Conservation (phyloP, 257 asterid genomes). For the Nicotiana knightiana region DNA sequence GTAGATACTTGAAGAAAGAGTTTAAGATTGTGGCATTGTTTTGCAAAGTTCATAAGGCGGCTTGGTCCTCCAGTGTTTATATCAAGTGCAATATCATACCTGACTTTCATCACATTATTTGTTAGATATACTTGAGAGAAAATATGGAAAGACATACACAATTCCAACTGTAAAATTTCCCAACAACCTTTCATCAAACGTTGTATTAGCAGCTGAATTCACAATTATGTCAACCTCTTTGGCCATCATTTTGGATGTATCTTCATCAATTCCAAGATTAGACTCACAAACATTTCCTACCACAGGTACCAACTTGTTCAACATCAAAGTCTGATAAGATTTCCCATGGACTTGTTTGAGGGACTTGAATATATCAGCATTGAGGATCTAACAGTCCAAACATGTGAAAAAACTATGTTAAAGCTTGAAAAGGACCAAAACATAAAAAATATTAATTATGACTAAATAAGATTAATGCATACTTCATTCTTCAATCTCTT, state of each 20-base stretch:
- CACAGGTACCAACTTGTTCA: constrained; percentile 80
- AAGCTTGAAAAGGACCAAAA: background rate
- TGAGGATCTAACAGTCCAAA: constrained; percentile 37
- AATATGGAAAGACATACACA: background rate
- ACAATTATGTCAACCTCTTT: constrained; percentile 68
- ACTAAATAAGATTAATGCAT: constrained; percentile 11
- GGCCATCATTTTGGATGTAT: constrained; percentile 38
- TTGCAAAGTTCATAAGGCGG: constrained; percentile 69
- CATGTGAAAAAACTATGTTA: background rate
- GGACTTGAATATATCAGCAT: constrained; percentile 65
- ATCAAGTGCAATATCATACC: constrained; percentile 83
- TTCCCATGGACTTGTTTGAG: constrained; percentile 73
- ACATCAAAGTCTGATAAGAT: constrained; percentile 68
- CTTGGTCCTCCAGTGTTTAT: constrained; percentile 79
- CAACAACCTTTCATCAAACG: constrained; percentile 77
- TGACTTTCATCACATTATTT: constrained; percentile 22
- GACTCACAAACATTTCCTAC: constrained; percentile 75
- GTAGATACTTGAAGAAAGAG: constrained; percentile 89
- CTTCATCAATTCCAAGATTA: constrained; percentile 60
- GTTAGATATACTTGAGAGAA: background rate
- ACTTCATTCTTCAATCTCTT: constrained; percentile 79
- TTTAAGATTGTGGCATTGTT: constrained; percentile 57
- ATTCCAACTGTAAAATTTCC: background rate
- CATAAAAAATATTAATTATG: background rate
- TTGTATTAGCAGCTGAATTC: constrained; percentile 89